phyloP scores from a whole-genome alignment of 1,284 basidiomycete genomes.

The Leucoagaricus sp. region DNA sequence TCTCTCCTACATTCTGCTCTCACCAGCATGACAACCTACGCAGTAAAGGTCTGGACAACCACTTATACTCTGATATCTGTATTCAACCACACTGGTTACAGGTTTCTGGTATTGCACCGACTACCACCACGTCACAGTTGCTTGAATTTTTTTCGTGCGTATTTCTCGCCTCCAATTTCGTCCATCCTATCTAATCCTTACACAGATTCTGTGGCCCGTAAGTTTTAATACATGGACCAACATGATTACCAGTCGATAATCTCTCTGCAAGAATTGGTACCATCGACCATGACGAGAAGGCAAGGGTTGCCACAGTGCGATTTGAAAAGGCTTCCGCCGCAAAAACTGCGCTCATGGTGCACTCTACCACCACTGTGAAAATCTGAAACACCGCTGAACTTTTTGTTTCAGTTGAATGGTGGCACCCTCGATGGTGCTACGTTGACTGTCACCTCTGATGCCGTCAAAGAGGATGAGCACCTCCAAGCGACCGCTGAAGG shows the following conservation, averaged over 20 bases:
- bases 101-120: constrained; percentile 65
- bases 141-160: constrained; percentile 78
- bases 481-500: constrained; percentile 31
- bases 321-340: constrained; percentile 81
- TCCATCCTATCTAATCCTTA: constrained; percentile 15
- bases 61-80: too few species aligned
- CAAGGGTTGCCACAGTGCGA: constrained; percentile 52
- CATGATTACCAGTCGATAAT: background rate
- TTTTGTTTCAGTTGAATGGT: constrained; percentile 58
- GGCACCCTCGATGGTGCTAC: constrained; percentile 65
- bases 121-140: constrained; percentile 63
- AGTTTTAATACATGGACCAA: too few species aligned
- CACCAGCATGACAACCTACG: constrained; percentile 19
- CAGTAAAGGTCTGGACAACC: constrained; percentile 32
- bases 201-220: constrained; percentile 77
- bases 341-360: constrained; percentile 78
- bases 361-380: constrained; percentile 1
- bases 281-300: constrained; percentile 53
- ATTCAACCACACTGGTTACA: too few species aligned
- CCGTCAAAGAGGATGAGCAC: constrained; percentile 49
- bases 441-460: constrained; percentile 68
- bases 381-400: background rate
- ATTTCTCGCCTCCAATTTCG: constrained; percentile 12
- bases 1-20: constrained; percentile 3
- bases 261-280: constrained; percentile 51